Conservation (phyloP, 2,329 filamentous ascomycete species). For the Laburnicola sp. region DNA sequence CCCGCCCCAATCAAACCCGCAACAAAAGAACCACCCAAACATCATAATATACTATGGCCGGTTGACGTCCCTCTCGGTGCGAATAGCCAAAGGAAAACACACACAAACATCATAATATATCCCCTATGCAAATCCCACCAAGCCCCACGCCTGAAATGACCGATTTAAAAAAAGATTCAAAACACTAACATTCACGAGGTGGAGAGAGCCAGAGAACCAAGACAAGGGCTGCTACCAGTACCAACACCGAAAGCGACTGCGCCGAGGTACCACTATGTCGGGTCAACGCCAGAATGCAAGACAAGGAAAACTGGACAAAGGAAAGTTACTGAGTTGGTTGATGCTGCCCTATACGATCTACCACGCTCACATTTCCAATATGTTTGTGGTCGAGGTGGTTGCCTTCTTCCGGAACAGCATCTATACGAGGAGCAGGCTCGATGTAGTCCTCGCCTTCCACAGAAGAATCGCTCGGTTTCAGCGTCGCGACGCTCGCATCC, state of each 20-base stretch:
- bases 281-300: conserved; percentile 10
- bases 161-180: too few species aligned
- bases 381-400: conserved; percentile 39
- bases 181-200: too few species aligned
- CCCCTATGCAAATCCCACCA: too few species aligned
- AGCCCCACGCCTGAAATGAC: too few species aligned
- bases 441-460: conserved; percentile 32
- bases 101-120: too few species aligned
- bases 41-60: too few species aligned
- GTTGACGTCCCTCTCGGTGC: too few species aligned
- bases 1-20: too few species aligned
- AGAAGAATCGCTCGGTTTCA: conserved; percentile 25
- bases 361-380: conserved; percentile 37
- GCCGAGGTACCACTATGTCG: neutral
- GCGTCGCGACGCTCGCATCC: conserved; percentile 33
- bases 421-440: conserved; percentile 26
- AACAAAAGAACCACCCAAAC: too few species aligned
- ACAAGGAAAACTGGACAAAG: neutral
- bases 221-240: neutral
- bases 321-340: conserved; percentile 36
- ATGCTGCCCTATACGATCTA: conserved; percentile 27
- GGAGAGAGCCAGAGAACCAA: too few species aligned
- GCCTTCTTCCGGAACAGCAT: conserved; percentile 22
- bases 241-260: neutral
- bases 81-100: too few species aligned